These are phyloP conservation scores for Vaccinium darrowii DNA, from an alignment of 148 eudicot species.

Conservation along the genomic window DNA sequence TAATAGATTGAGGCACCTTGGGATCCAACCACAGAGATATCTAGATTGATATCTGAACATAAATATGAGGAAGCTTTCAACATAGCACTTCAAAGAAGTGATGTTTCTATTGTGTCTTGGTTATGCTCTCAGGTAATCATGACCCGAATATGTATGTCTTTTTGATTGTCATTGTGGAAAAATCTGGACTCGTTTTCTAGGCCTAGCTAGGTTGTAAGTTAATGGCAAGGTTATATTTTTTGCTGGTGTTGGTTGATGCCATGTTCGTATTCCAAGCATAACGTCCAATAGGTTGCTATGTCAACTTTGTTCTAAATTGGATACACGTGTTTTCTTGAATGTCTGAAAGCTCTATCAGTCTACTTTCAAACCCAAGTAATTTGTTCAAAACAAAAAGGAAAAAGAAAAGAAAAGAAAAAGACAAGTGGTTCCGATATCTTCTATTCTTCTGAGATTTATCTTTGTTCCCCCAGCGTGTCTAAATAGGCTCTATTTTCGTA, in stretches of 20 bases:
- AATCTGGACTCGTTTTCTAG: not conserved
- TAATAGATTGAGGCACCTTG: slow-evolving; percentile 78
- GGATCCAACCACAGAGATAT: slow-evolving; percentile 84
- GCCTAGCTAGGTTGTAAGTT: not conserved
- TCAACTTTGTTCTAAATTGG: not conserved
- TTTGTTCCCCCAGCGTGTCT: no score
- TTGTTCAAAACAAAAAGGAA: no score
- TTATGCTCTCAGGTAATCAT: slow-evolving; percentile 85
- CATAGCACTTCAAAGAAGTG: slow-evolving; percentile 91
- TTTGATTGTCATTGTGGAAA: not conserved
- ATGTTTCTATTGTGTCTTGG: slow-evolving; percentile 90
- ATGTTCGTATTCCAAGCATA: not conserved
- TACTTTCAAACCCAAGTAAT: no score
- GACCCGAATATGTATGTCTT: not conserved
- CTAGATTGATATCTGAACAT: slow-evolving; percentile 73
- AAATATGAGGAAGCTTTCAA: slow-evolving; percentile 95
- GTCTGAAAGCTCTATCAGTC: no score
- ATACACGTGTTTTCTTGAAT: no score
- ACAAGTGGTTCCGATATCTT: no score
- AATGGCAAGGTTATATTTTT: not conserved
- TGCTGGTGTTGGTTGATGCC: not conserved
- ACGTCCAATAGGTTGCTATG: not conserved
- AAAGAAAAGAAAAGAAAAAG: no score
- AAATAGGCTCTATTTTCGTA: no score
- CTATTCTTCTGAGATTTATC: no score